Conservation (phyloP, 2,329 filamentous ascomycete species). For the Hypoxylon sp. region DNA sequence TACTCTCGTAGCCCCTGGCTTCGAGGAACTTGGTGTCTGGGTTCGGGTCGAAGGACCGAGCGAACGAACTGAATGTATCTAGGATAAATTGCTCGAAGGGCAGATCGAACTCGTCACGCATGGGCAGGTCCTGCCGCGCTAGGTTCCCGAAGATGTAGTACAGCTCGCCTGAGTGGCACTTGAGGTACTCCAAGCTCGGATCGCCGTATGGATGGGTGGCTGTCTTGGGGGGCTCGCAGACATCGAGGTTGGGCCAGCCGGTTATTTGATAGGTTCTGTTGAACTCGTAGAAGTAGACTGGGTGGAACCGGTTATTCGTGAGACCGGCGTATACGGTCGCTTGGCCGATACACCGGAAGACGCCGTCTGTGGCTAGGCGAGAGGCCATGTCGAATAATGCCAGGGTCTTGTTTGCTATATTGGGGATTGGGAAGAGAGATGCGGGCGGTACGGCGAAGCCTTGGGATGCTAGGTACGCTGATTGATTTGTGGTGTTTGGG, state of each 20-base stretch:
- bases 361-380: constrained; percentile 68
- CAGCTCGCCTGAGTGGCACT: constrained; percentile 69
- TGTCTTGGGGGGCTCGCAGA: constrained; percentile 60
- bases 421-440: constrained; percentile 64
- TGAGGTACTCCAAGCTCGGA: constrained; percentile 58
- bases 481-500: constrained; percentile 54
- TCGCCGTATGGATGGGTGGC: constrained; percentile 49
- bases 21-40: constrained; percentile 59
- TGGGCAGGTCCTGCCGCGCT: constrained; percentile 55
- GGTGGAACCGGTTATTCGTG: constrained; percentile 59
- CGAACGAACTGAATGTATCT: constrained; percentile 67
- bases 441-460: constrained; percentile 53
- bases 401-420: constrained; percentile 62
- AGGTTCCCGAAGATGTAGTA: constrained; percentile 68
- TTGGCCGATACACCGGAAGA: constrained; percentile 71
- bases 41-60: constrained; percentile 65
- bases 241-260: constrained; percentile 66
- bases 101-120: constrained; percentile 61
- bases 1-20: constrained; percentile 57
- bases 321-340: constrained; percentile 67
- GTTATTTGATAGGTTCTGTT: constrained; percentile 67
- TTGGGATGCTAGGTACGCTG: constrained; percentile 52
- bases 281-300: constrained; percentile 71
- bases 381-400: constrained; percentile 68
- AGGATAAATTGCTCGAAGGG: constrained; percentile 56